Evolutionary conservation across 805 yeast genomes (phyloP).

Genomic region (Sungouiozyma ichnusensis): DNA sequence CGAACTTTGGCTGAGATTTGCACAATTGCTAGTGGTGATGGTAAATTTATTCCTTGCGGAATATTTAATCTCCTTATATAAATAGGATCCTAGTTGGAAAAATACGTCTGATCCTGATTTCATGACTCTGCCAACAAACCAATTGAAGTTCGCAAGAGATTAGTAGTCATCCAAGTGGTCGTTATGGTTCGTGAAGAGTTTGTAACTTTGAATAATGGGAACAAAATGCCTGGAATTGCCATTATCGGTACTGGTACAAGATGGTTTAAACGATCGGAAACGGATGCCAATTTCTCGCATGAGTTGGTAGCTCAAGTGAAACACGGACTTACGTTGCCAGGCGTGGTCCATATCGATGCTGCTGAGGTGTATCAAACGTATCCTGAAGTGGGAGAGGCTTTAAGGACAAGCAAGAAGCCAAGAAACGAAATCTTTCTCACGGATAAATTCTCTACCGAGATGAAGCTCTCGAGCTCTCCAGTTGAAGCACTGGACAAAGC

Average conservation of each 20-base stretch:
- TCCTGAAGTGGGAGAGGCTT: slow-evolving; percentile 41
- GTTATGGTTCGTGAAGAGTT: slow-evolving; percentile 18
- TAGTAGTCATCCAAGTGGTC: no score
- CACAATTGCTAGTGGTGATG: no score
- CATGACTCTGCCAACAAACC: no score
- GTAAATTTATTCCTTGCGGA: no score
- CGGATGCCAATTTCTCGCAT: slow-evolving; percentile 19
- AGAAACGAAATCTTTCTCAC: slow-evolving; percentile 47
- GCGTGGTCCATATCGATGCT: slow-evolving; percentile 46
- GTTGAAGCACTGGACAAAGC: slow-evolving; percentile 32
- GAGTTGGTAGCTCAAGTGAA: slow-evolving; percentile 27
- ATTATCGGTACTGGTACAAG: slow-evolving; percentile 50
- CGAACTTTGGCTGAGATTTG: no score
- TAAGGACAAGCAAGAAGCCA: slow-evolving; percentile 31
- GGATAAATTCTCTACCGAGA: slow-evolving; percentile 35
- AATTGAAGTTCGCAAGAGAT: no score
- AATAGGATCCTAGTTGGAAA: no score
- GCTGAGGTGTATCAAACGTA: slow-evolving; percentile 50
- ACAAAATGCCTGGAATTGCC: slow-evolving; percentile 38
- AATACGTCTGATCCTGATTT: no score
- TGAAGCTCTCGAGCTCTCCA: slow-evolving; percentile 28
- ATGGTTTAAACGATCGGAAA: slow-evolving; percentile 35
- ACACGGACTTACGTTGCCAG: slow-evolving; percentile 32
- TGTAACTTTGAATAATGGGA: slow-evolving; percentile 29
- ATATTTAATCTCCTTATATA: no score